Evolutionary conservation across 176 grass and related monocot species (phyloP).

Genomic region (Phyllostachys edulis): DNA sequence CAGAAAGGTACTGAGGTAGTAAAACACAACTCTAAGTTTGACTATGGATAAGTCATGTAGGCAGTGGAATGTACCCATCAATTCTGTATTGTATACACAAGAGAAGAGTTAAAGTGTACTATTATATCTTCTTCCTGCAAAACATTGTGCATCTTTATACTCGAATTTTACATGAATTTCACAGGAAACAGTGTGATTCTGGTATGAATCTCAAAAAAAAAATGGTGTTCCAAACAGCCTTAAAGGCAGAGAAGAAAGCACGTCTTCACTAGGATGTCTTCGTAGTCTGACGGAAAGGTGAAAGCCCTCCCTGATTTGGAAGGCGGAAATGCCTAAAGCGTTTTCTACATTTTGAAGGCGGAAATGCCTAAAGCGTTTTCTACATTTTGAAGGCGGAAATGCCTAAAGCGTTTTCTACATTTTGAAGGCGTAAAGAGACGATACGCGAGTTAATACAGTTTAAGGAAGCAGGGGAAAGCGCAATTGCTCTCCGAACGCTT

Average conservation of each 20-base stretch:
- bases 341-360: not conserved
- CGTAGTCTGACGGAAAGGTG: not conserved
- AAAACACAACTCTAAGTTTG: not conserved
- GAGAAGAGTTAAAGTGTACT: not conserved
- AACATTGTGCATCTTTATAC: not conserved
- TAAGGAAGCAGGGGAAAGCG: not conserved
- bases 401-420: no score
- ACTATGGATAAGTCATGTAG: not conserved
- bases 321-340: fast-evolving
- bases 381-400: not conserved
- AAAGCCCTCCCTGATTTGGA: not conserved
- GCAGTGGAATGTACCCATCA: not conserved
- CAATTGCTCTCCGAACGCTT: not conserved
- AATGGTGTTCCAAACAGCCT: not conserved
- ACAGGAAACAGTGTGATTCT: not conserved
- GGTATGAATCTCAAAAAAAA: not conserved
- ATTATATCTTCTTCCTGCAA: not conserved
- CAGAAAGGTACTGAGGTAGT: not conserved
- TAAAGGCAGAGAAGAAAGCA: not conserved
- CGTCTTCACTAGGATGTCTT: no score
- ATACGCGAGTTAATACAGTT: not conserved
- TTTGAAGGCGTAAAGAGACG: not conserved
- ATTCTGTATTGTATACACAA: not conserved
- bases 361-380: no score
- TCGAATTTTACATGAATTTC: not conserved